Evolutionary conservation across 371 early-diverging fungal species (phyloP).

Genomic region (Capillidium rhysosporum): DNA sequence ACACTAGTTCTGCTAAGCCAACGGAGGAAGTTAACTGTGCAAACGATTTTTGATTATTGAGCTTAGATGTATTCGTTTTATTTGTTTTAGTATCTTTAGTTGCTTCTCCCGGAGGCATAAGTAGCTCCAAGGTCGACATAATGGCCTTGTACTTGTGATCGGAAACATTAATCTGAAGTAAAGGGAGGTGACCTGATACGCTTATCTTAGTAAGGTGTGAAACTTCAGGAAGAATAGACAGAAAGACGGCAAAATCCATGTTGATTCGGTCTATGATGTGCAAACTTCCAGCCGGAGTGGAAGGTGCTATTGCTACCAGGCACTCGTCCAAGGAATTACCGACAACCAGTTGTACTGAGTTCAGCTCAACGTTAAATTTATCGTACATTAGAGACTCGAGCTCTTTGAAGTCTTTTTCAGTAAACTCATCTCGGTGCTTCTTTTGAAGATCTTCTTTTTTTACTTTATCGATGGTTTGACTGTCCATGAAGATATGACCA

Average conservation of each 20-base stretch:
- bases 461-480: conserved; percentile 53
- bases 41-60: neutral
- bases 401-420: conserved; percentile 37
- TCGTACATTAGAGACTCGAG: conserved; percentile 79
- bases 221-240: conserved; percentile 68
- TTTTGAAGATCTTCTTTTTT: conserved; percentile 40
- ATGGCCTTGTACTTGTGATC: conserved; percentile 82
- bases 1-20: neutral
- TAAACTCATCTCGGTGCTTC: conserved; percentile 35
- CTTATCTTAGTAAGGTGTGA: conserved; percentile 50
- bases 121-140: conserved; percentile 57
- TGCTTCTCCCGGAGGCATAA: conserved; percentile 15
- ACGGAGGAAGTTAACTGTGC: neutral
- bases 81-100: conserved; percentile 11
- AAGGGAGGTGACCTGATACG: conserved; percentile 66
- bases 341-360: conserved; percentile 62
- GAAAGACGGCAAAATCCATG: conserved; percentile 54
- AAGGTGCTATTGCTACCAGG: conserved; percentile 34
- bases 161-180: conserved; percentile 76
- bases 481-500: conserved; percentile 76
- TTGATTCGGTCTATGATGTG: conserved; percentile 80
- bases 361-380: conserved; percentile 58
- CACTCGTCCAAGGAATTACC: conserved; percentile 59
- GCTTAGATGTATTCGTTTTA: neutral
- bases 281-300: conserved; percentile 23